phyloP scores from a whole-genome alignment of 2,329 filamentous ascomycete species.

The Ophiostoma triangulosporum region DNA sequence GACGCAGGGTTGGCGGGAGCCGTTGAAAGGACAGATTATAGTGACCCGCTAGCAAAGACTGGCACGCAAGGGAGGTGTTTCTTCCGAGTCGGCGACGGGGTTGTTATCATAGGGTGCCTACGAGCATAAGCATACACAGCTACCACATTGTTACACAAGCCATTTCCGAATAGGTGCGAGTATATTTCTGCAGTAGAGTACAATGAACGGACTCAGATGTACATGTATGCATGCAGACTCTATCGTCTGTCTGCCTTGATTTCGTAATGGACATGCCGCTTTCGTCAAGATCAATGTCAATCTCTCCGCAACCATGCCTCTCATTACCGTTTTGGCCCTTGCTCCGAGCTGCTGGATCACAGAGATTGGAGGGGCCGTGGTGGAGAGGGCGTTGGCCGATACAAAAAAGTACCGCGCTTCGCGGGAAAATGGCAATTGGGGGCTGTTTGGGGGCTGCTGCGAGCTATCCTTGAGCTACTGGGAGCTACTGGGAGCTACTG shows the following conservation, averaged over 20 bases:
- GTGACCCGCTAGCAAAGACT: not conserved
- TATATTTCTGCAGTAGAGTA: not conserved
- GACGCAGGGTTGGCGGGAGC: slow-evolving; percentile 7
- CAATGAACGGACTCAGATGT: too few species aligned
- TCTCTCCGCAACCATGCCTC: not conserved
- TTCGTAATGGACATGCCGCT: not conserved
- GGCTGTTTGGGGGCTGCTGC: not conserved
- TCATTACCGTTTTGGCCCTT: not conserved
- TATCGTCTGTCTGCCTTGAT: too few species aligned
- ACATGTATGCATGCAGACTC: not conserved
- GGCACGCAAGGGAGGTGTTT: too few species aligned
- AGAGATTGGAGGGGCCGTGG: slow-evolving; percentile 6
- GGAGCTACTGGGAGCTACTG: too few species aligned
- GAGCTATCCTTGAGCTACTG: too few species aligned
- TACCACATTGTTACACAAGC: too few species aligned
- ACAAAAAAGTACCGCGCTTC: not conserved
- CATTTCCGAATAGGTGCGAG: too few species aligned
- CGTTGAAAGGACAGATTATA: slow-evolving; percentile 3
- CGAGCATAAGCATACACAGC: too few species aligned
- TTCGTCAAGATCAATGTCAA: not conserved
- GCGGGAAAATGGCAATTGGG: not conserved
- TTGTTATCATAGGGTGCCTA: too few species aligned
- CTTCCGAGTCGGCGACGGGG: too few species aligned
- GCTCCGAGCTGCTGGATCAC: not conserved
- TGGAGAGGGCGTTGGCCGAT: not conserved